phyloP scores from a whole-genome alignment of 2,329 filamentous ascomycete genomes.

The Ophiognomonia clavigignenti-juglandacearum region DNA sequence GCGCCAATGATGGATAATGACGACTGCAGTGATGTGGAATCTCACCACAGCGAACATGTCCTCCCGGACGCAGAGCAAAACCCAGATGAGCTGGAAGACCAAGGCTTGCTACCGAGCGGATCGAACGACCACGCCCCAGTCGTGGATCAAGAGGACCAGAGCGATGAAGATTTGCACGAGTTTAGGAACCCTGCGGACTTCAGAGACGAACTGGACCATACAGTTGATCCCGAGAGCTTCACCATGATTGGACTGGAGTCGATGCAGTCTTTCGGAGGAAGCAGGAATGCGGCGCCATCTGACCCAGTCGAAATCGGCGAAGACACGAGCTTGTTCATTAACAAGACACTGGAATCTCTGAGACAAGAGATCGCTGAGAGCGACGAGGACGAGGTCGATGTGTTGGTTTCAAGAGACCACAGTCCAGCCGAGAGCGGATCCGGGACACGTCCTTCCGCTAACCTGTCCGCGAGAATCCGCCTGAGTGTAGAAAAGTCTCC shows the following conservation, averaged over 20 bases:
- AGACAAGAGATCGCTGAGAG: conserved; percentile 30
- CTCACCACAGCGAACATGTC: neutral
- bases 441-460: neutral
- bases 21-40: conserved; percentile 21
- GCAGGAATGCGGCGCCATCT: conserved; percentile 30
- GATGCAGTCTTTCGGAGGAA: conserved; percentile 44
- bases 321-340: conserved; percentile 52
- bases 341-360: conserved; percentile 47
- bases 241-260: conserved; percentile 57
- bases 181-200: conserved; percentile 6
- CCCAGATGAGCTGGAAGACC: conserved; percentile 5
- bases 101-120: conserved; percentile 4
- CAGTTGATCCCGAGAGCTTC: conserved; percentile 43
- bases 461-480: neutral
- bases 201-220: conserved; percentile 23
- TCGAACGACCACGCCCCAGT: conserved; percentile 8
- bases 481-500: neutral
- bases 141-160: conserved; percentile 18
- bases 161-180: conserved; percentile 21
- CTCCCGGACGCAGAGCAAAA: neutral
- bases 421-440: conserved; percentile 5
- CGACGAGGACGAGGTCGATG: conserved; percentile 15
- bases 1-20: conserved; percentile 10
- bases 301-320: conserved; percentile 46
- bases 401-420: conserved; percentile 6